Evolutionary conservation across 2,329 filamentous ascomycete species (phyloP), one percentile per base, ranked within the genome.

Genomic region (Ophiostoma tasmaniense): DNA sequence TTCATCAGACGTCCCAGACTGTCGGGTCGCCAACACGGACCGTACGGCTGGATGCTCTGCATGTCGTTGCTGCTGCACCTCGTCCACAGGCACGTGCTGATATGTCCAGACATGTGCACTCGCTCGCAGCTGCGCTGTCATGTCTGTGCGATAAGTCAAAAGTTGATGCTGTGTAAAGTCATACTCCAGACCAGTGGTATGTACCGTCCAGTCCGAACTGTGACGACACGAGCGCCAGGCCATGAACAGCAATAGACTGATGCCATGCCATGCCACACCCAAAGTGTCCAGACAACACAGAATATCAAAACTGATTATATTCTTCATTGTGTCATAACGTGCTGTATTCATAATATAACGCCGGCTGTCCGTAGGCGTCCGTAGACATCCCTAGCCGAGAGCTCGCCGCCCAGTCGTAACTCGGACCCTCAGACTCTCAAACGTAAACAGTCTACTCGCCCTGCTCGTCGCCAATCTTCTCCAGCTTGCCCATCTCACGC

Each of bases 401-500:
- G 42, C 42, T 45, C 42, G 39, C 5, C 33, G 33, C 13, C 3
- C 37, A 14, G 37, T 39, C 37, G 37, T 39, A 14, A 45, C 17
- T 17, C 17, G 13, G 3, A 42, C 11, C 14, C 42, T 45, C 17
- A n/a, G n/a, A 50, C 45, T 50, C 45, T 11, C 10, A 14, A 10
- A 22, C 45, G 28, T 6, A 33, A 8, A 33, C 8, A 33, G 33
- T 33, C 22, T 52, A 59, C 62, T 55, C 28, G 25, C 45, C 33
- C 17, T 11, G 14, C 55, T 61, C 62, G 50, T 96, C 90, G 17
- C 89, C 92, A 76, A 97, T 87, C 87, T 98, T 98, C 84, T 98
- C 92, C 73, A 99, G 81, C 83, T 96, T 96, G 73, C 93, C 94
- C 87, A 93, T 92, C 69, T 95, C 91, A 71, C 93, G 86, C 85